phyloP scores from a whole-genome alignment of 2,329 filamentous ascomycete genomes.

The Microcyclospora tardicrescens region DNA sequence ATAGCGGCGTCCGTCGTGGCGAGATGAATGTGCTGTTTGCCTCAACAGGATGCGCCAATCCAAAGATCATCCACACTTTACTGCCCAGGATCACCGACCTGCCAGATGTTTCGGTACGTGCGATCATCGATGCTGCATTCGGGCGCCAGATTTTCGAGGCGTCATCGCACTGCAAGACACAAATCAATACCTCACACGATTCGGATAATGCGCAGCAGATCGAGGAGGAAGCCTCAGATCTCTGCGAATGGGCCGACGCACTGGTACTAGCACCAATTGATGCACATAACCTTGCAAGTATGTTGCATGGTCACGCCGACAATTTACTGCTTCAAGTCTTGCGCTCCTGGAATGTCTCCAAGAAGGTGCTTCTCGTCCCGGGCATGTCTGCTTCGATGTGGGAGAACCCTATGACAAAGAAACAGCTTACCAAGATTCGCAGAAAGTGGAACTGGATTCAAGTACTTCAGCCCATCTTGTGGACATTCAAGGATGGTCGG shows the following conservation, averaged over 20 bases:
- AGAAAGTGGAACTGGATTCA: constrained; percentile 80
- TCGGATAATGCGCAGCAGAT: constrained; percentile 16
- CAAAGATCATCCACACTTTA: constrained; percentile 19
- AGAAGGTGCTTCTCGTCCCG: constrained; percentile 72
- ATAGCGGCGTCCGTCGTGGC: neutral
- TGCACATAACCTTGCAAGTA: constrained; percentile 71
- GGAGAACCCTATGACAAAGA: constrained; percentile 79
- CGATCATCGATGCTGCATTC: constrained; percentile 23
- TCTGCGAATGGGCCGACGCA: constrained; percentile 80
- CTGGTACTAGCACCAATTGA: constrained; percentile 75
- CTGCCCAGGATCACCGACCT: constrained; percentile 20
- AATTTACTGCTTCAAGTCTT: constrained; percentile 70
- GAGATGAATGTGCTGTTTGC: constrained; percentile 24
- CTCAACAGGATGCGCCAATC: constrained; percentile 22
- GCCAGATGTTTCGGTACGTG: constrained; percentile 21
- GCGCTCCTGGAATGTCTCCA: constrained; percentile 74
- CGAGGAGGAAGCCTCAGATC: constrained; percentile 41
- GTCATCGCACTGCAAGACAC: constrained; percentile 19
- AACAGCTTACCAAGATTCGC: constrained; percentile 71
- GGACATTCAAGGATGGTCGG: constrained; percentile 53
- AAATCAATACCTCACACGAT: constrained; percentile 16
- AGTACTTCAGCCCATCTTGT: constrained; percentile 67
- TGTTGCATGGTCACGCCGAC: constrained; percentile 73
- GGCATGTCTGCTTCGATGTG: constrained; percentile 84
- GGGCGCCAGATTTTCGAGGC: constrained; percentile 20